Conservation (phyloP, 2,329 filamentous ascomycete species). For the Talaromyces sp. region DNA sequence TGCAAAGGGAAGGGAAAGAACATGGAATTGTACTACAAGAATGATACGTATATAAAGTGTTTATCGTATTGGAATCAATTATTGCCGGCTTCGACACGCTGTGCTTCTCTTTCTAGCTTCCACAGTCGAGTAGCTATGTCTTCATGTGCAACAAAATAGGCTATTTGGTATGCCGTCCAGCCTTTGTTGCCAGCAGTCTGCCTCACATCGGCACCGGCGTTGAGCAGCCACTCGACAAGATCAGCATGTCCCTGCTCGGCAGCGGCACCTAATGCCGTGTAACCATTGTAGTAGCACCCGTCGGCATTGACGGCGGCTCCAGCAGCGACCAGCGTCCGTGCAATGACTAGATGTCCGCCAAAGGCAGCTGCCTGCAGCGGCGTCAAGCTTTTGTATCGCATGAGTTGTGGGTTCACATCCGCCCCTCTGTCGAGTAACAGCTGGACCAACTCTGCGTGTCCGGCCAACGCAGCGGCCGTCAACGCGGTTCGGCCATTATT, state of each 20-base stretch:
- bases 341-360: constrained; percentile 9
- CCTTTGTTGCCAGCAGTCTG: constrained; percentile 9
- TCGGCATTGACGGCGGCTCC: constrained; percentile 15
- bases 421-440: constrained; percentile 15
- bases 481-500: constrained; percentile 14
- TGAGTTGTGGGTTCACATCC: constrained; percentile 13
- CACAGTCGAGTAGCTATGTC: constrained; percentile 6
- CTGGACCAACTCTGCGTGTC: constrained; percentile 14
- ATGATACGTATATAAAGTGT: neutral
- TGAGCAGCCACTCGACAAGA: constrained; percentile 12
- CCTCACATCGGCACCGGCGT: constrained; percentile 5
- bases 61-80: neutral
- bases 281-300: constrained; percentile 10
- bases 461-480: constrained; percentile 12
- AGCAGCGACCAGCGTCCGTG: constrained; percentile 8
- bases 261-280: constrained; percentile 12
- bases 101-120: constrained; percentile 2
- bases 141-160: constrained; percentile 8
- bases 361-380: constrained; percentile 15
- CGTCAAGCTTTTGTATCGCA: constrained; percentile 4
- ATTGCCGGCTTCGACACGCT: neutral
- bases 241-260: constrained; percentile 13
- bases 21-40: neutral
- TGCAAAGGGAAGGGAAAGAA: neutral
- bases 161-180: constrained; percentile 9